Percentiles rank a stretch among this genome's conserved stretches.
Evolutionary conservation across 768 basidiomycete genomes (phyloP).

Genomic region (Cantharellus cinnabarinus): DNA sequence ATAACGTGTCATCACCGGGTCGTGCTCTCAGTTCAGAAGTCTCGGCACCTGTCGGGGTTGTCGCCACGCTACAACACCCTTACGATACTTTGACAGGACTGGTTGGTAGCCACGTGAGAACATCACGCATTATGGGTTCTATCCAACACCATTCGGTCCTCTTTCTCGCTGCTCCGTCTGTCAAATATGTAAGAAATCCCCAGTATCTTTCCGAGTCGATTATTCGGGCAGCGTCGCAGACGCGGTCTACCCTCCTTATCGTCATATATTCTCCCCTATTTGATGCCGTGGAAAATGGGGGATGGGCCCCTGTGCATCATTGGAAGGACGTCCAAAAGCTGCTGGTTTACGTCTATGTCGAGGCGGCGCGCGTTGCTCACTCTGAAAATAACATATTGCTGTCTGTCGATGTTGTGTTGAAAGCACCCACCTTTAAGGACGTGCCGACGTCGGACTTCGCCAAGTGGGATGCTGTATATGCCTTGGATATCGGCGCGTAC

Average conservation of each 20-base stretch:
- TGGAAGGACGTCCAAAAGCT: constrained; percentile 59
- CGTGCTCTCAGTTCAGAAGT: too few species aligned
- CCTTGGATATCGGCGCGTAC: constrained; percentile 25
- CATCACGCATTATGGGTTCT: too few species aligned
- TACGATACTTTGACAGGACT: too few species aligned
- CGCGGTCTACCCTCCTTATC: neutral
- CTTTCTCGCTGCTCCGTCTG: neutral
- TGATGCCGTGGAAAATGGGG: neutral
- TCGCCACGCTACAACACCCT: too few species aligned
- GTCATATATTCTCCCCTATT: neutral
- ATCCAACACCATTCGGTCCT: neutral
- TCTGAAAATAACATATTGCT: constrained; percentile 47
- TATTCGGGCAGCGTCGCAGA: neutral
- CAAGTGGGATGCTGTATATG: constrained; percentile 17
- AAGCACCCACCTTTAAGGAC: constrained; percentile 24
- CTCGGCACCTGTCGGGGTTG: too few species aligned
- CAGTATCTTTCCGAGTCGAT: neutral
- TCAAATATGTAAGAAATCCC: neutral
- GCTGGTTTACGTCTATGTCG: constrained; percentile 68
- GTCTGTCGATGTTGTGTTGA: constrained; percentile 58
- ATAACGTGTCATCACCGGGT: too few species aligned
- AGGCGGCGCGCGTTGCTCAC: constrained; percentile 59
- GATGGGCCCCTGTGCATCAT: constrained; percentile 6
- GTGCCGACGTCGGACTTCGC: constrained; percentile 21
- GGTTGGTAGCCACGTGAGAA: too few species aligned